Evolutionary conservation across 2,329 filamentous ascomycete species (phyloP), one percentile per base, ranked within the genome.

Genomic region (Neonectria coccinea): DNA sequence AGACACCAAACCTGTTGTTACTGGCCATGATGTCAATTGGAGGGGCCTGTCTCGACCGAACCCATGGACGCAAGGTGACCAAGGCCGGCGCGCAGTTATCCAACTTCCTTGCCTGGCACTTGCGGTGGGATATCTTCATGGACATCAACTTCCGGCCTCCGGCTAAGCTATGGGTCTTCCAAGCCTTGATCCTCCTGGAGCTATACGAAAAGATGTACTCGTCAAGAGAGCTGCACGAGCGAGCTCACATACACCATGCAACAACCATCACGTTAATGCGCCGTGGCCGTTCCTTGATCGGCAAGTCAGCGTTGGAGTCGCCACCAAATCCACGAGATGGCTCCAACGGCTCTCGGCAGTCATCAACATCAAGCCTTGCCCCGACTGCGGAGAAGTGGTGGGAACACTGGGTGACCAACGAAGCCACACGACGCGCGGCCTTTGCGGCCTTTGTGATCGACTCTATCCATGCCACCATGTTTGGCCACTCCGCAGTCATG

Each of bases 131-230:
- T 77, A 92, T 97, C 41, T 97, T 98, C 76, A 96, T 94, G 85
- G 92, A 97, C 75, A 85, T 87, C 14, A 93, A 94, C 78, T 97
- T 97, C 79, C 86, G 93, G 18, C 94, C 96, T 1, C 95, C 96
- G 0, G 95, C 95, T 9, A 97, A 97, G 79, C 81, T 99, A 8
- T 99, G 95, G 95, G 89, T 97, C 0, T 98, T 98, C 80, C 96
- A 98, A 77, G 91, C 95, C 1, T 82, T 98, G 56, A 83, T 98
- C 5, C 85, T 98, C 5, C 85, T 98, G 12, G 96, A 99, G 77
- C 82, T 97, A 0, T 98, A 97, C 74, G 96, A 99, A 81, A 99
- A 99, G 84, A 96, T 97, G 92, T 98, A 95, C 78, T 96, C 94
- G 42, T 97, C 95, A 0, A 88, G 94, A 68, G 91, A 93, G 63